Evolutionary conservation across 805 yeast species (phyloP), one percentile per base, ranked within the genome.

Genomic region (Starmera amethionina): DNA sequence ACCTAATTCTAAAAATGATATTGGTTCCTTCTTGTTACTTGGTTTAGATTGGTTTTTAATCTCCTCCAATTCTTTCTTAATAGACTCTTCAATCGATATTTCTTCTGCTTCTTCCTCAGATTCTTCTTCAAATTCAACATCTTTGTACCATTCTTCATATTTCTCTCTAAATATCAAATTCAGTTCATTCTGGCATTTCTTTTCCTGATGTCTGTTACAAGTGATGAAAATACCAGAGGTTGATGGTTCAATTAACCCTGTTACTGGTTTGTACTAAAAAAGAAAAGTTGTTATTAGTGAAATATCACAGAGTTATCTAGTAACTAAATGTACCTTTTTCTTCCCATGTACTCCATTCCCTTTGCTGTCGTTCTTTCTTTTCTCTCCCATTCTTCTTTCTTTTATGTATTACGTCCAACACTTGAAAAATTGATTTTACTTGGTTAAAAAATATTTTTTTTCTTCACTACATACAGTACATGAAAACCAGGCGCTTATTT

Each of bases 161-260:
- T 73, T 70, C 15, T 79, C 86, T 38, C 64, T 62, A 34, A 88
- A 70, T 9, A 86, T 55, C 42, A 65, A 59, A 45, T 73, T 67
- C 49, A 88, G 62, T 56, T 88, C 97, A 46, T 76, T 77, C n/a
- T 81, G 72, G 44, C 94, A 86, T 40, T 73, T 77, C 40, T 70
- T 70, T 58, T 93, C 98, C 43, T 80, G 77, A 32, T 82, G 82
- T 50, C 96, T 71, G 38, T 77, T 75, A 59, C 97, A 90, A 0
- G 97, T 84, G 11, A 88, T 95, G 60, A 84, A 93, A 1, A 93
- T 70, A 0, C 98, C 98, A 32, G 80, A 65, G 40, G 93, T 83
- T 32, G 82, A 82, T 0, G 96, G 95, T 52, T 89, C 96, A 15
- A 89, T 60, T 40, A 75, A 64, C 8, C 75, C 75, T 3, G 64